Evolutionary conservation across 345 rosid species (phyloP).

Genomic region (Balakata baccata): DNA sequence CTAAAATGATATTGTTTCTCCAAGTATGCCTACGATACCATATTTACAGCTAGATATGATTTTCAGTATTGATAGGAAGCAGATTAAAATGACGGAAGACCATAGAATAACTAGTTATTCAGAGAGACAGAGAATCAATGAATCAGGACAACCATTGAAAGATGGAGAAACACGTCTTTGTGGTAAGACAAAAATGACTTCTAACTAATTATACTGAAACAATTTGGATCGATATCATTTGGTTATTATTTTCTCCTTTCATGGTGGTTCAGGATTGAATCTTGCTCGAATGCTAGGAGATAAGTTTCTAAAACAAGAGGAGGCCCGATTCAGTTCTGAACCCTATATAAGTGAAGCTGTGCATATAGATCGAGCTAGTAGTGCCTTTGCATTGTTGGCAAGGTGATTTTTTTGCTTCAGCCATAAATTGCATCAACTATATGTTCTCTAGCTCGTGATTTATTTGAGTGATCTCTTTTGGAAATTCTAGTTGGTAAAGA

Average conservation of each 20-base stretch:
- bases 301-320: slow-evolving; percentile 89
- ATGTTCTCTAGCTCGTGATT: neutral
- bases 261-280: slow-evolving; percentile 60
- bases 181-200: slow-evolving; percentile 40
- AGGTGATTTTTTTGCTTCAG: slow-evolving; percentile 50
- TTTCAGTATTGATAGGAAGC: slow-evolving; percentile 72
- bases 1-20: neutral
- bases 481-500: neutral
- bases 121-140: slow-evolving; percentile 65
- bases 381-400: slow-evolving; percentile 68
- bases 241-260: neutral
- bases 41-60: slow-evolving; percentile 22
- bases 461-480: neutral
- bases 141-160: slow-evolving; percentile 64
- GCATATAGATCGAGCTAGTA: slow-evolving; percentile 51
- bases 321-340: slow-evolving; percentile 73
- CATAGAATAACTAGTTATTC: slow-evolving; percentile 68
- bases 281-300: slow-evolving; percentile 98
- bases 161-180: slow-evolving; percentile 74
- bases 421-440: neutral
- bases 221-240: neutral
- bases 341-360: slow-evolving; percentile 76
- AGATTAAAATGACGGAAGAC: slow-evolving; percentile 84
- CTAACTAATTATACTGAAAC: neutral
- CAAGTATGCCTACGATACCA: neutral